These are phyloP conservation scores for Helicostylum pulchrum DNA, from an alignment of 192 early-diverging fungal genomes.

Conservation along the genomic window DNA sequence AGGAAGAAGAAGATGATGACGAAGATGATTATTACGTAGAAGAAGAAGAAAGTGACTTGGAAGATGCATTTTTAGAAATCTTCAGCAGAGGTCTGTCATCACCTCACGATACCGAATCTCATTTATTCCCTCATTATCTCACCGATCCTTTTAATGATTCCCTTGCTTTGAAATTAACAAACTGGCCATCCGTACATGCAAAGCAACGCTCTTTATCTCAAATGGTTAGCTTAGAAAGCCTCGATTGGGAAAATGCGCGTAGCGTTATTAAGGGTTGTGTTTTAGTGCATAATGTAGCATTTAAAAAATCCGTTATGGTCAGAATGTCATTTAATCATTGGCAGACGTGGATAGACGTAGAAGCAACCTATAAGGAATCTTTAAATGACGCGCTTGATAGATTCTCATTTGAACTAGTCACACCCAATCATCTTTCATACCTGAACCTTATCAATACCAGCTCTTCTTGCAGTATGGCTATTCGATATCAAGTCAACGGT, in stretches of 20 bases:
- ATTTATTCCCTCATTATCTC: not conserved
- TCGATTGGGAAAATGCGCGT: not conserved
- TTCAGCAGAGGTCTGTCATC: not conserved
- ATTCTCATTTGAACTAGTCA: conserved; percentile 14
- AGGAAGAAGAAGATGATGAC: too few species aligned
- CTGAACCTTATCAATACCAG: conserved; percentile 37
- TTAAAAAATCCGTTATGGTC: conserved; percentile 70
- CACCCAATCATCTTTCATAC: conserved; percentile 35
- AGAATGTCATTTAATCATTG: conserved; percentile 79
- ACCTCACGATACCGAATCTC: not conserved
- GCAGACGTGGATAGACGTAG: conserved; percentile 60
- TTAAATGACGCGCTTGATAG: conserved; percentile 53
- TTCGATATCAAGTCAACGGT: conserved; percentile 65
- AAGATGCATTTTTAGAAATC: conserved; percentile 7
- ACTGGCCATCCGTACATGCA: not conserved
- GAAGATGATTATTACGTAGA: not conserved
- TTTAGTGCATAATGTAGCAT: conserved; percentile 82
- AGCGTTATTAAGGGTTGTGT: conserved; percentile 47
- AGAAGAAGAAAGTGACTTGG: not conserved
- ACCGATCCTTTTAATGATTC: not conserved
- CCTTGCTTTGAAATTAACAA: not conserved
- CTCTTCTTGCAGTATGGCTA: conserved; percentile 39
- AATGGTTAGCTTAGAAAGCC: conserved; percentile 5
- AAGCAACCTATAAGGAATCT: conserved; percentile 57
- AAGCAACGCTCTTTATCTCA: not conserved